A percentile compares a stretch with the other conserved stretches of the same genome.
These are phyloP conservation scores for Sinapis alba DNA, from an alignment of 441 rosid genomes.

Conservation along the genomic window DNA sequence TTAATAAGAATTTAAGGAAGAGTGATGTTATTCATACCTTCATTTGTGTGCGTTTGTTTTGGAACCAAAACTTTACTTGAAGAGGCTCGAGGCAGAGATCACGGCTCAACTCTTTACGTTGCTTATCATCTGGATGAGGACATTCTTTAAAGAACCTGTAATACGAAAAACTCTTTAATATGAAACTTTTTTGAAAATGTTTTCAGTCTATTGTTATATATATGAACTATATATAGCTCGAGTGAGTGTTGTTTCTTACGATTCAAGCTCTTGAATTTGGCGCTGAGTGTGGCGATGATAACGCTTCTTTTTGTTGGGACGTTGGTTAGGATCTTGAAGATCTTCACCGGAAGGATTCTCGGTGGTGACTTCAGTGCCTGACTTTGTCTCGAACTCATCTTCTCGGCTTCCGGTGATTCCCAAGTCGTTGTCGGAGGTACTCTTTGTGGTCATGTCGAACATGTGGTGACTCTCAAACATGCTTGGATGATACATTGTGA, in stretches of 20 bases:
- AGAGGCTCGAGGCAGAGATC: slow-evolving; percentile 84
- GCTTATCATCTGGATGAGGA: slow-evolving; percentile 98
- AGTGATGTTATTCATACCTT: slow-evolving; percentile 56
- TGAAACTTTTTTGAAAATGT: background rate
- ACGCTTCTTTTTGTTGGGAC: slow-evolving; percentile 77
- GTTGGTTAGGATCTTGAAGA: slow-evolving; percentile 71
- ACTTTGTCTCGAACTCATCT: slow-evolving; percentile 79
- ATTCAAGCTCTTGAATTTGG: slow-evolving; percentile 94
- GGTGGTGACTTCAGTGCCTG: slow-evolving; percentile 62
- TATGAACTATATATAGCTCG: background rate
- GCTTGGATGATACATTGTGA: slow-evolving; percentile 68
- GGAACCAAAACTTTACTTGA: slow-evolving; percentile 98
- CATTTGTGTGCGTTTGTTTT: slow-evolving; percentile 98
- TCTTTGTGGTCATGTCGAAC: slow-evolving; percentile 70
- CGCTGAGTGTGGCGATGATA: slow-evolving; percentile 96
- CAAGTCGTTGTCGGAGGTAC: slow-evolving; percentile 64
- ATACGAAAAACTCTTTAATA: background rate
- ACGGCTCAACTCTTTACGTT: slow-evolving; percentile 84
- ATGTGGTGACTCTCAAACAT: slow-evolving; percentile 70
- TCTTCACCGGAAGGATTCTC: slow-evolving; percentile 77
- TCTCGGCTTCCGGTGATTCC: slow-evolving; percentile 56
- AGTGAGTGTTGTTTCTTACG: slow-evolving; percentile 53
- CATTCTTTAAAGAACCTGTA: slow-evolving; percentile 87
- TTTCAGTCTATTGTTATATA: background rate
- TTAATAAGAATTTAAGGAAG: too few relatives aligned